Evolutionary conservation across 495 filamentous ascomycete species (phyloP).

Genomic region (Lentithecium fluviatile): DNA sequence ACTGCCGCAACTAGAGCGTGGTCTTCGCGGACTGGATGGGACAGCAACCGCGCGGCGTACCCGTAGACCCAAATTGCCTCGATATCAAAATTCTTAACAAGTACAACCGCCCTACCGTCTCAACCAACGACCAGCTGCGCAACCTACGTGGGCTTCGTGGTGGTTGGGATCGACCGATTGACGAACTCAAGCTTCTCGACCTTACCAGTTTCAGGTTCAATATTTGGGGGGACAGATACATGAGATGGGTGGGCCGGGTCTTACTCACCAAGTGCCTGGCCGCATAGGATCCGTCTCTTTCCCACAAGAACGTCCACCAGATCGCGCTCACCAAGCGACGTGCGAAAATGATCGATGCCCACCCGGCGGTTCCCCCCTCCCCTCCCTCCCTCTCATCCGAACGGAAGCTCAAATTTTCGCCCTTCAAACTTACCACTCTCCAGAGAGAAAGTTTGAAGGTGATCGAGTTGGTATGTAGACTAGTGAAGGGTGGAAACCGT

Average conservation of each 20-base stretch:
- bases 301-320: neutral
- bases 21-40: conserved; percentile 2
- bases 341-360: neutral
- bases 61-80: conserved; percentile 8
- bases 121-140: conserved; percentile 23
- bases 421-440: conserved; percentile 10
- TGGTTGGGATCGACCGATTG: conserved; percentile 30
- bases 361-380: no score
- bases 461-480: conserved; percentile 10
- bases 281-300: neutral
- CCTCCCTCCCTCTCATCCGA: neutral
- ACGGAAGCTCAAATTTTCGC: conserved; percentile 22
- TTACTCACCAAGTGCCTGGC: conserved; percentile 8
- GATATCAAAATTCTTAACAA: conserved; percentile 17
- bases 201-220: conserved; percentile 31
- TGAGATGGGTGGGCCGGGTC: conserved; percentile 15
- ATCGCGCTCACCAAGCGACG: conserved; percentile 12
- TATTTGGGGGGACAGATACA: conserved; percentile 18
- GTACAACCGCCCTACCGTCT: conserved; percentile 34
- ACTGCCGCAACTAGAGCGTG: conserved; percentile 17
- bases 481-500: conserved; percentile 12
- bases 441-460: neutral
- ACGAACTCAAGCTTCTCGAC: conserved; percentile 31
- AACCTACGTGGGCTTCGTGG: conserved; percentile 23
- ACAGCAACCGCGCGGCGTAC: neutral